Evolutionary conservation across 495 filamentous ascomycete genomes (phyloP).

Genomic region (Barbatosphaeria neglecta): DNA sequence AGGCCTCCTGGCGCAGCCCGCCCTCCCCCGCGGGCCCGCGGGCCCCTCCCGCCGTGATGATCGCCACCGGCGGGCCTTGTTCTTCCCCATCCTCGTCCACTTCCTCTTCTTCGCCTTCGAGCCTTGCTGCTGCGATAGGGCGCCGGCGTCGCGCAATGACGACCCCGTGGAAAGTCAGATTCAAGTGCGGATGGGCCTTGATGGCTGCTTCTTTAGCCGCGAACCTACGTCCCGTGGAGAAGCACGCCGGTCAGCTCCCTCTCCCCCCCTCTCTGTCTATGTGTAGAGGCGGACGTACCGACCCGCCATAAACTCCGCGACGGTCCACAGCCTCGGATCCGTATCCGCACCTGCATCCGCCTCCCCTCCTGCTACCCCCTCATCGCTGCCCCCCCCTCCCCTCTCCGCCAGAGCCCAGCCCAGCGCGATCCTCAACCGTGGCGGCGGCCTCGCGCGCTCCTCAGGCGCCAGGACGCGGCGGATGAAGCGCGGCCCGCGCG

Average conservation of each 20-base stretch:
- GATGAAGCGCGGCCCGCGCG: slow-evolving; percentile 19
- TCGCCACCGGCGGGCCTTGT: slow-evolving; percentile 7
- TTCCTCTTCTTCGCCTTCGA: neutral
- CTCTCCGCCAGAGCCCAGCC: neutral
- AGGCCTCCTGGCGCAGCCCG: slow-evolving; percentile 2
- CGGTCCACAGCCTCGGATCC: slow-evolving; percentile 9
- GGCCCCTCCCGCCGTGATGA: slow-evolving; percentile 3
- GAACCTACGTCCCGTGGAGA: slow-evolving; percentile 25
- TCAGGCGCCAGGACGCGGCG: slow-evolving; percentile 30
- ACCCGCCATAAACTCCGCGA: slow-evolving; percentile 34
- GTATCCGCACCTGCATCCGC: slow-evolving; percentile 1
- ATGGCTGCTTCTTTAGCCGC: slow-evolving; percentile 57
- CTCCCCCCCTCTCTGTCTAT: no score
- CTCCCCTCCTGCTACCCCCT: neutral
- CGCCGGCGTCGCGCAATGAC: slow-evolving; percentile 14
- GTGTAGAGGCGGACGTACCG: no score
- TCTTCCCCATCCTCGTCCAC: neutral
- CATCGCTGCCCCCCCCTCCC: neutral
- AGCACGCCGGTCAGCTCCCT: no score
- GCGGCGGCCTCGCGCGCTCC: slow-evolving; percentile 7
- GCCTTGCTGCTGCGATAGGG: neutral
- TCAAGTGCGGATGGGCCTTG: slow-evolving; percentile 40
- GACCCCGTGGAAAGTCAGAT: slow-evolving; percentile 35
- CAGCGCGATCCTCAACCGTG: neutral
- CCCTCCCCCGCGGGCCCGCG: no score